Percentiles rank a stretch among this genome's conserved stretches.
These are phyloP conservation scores for Colletotrichum orchidophilum DNA, from an alignment of 2,329 filamentous ascomycete genomes.

Conservation along the genomic window DNA sequence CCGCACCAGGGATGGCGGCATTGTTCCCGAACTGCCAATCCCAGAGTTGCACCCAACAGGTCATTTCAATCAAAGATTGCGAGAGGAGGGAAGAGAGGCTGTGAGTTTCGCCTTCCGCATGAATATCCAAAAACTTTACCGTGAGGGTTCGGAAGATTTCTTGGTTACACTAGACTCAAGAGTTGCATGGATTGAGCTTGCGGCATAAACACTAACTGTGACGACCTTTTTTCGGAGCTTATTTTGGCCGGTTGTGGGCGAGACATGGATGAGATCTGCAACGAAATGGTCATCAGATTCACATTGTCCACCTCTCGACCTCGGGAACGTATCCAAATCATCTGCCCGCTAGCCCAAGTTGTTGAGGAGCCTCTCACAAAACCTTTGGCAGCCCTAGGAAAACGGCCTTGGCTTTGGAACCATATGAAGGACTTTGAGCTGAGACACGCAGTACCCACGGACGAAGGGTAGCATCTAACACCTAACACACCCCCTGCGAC, in stretches of 20 bases:
- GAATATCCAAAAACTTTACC: slow-evolving; percentile 19
- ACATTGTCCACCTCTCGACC: background rate
- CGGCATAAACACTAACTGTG: slow-evolving; percentile 9
- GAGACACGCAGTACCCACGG: slow-evolving; percentile 30
- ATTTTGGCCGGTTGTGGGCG: background rate
- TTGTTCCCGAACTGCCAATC: slow-evolving; percentile 1
- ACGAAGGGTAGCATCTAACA: background rate
- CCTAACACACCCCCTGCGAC: slow-evolving; percentile 18
- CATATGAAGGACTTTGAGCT: slow-evolving; percentile 29
- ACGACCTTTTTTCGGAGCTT: slow-evolving; percentile 16
- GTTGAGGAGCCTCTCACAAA: background rate
- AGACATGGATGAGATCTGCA: slow-evolving; percentile 28
- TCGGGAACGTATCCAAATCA: background rate
- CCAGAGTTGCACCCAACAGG: background rate
- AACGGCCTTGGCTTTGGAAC: background rate
- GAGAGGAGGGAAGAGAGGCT: background rate
- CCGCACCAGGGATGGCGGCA: background rate
- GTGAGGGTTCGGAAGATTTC: slow-evolving; percentile 5
- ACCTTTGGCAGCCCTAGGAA: background rate
- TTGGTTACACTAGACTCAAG: slow-evolving; percentile 14
- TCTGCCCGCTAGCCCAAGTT: background rate
- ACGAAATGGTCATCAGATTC: slow-evolving; percentile 8
- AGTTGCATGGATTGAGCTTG: slow-evolving; percentile 27
- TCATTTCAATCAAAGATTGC: background rate
- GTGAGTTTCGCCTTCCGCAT: slow-evolving; percentile 21